Evolutionary conservation across 345 rosid genomes (phyloP), one percentile per base, ranked within the genome.

Genomic region (Pelargonium nanum): DNA sequence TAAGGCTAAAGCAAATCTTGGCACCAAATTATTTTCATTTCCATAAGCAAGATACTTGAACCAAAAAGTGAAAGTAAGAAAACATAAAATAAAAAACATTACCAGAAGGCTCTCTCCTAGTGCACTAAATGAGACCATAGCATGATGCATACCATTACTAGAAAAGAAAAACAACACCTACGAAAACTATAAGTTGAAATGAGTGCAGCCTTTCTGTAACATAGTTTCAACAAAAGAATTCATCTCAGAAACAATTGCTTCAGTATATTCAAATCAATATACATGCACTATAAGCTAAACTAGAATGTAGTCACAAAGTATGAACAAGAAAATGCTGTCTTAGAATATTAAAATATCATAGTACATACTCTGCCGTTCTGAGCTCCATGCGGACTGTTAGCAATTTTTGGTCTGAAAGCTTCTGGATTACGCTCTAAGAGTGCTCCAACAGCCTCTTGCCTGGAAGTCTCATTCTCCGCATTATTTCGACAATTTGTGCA

Each of bases 401-500:
- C 88, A 79, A 88, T 83, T 71, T 81, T 86, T 19, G 87, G 83
- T 72, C 74, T 77, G 70, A 81, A 88, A 1, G 98, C 96, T 66
- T 77, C 62, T 24, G 90, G 98, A 72, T 83, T 88, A n/a, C 86
- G 89, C 57, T 80, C 90, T 53, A 91, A 72, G 24, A 67, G 77
- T 26, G 61, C 64, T 50, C 56, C 80, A 66, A 88, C 69, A 30
- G 95, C 90, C 70, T 77, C 85, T 62, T 79, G 76, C 75, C 92
- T 86, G 16, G 75, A 67, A 25, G 26, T 25, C 74, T 82, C 89
- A 40, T 85, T 71, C 58, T 82, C 95, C 65, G 69, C 76, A 66
- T 91, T 86, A 75, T 91, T 88, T 12, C 74, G 78, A 66, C 98
- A 91, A 66, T 83, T 81, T 62, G 64, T 5, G 70, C 98, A 91